Evolutionary conservation across 768 basidiomycete species (phyloP), one percentile per base, ranked within the genome.

Genomic region (Tephrocybe sp.): DNA sequence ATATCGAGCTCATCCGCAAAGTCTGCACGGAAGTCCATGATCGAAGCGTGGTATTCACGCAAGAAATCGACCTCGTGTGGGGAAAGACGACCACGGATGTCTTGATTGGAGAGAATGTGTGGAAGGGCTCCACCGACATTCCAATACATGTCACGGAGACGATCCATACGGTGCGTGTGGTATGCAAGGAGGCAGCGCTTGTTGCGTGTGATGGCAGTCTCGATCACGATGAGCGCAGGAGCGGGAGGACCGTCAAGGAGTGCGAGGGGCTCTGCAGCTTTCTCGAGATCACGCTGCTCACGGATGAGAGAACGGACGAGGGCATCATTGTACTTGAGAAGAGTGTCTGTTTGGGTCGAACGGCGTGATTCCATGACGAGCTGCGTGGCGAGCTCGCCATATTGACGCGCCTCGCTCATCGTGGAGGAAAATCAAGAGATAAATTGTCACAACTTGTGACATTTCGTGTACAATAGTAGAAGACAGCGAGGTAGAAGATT

Each of bases 171-270:
- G 70, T 94, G 92, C 21, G 81, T 72, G 67, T 98, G 92, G 69
- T 98, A 99, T 0, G 92, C 93, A 37, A 98, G 81, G 3, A 98
- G 77, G 64, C 92, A 93, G n/a, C 97, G 87, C 66, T 96, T 97
- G 76, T 98, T 97, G 54, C 94, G 83, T 32, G 86, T 76, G 58
- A 96, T 87, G 30, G 91, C 84, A 7, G 95, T 90, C 68, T 96
- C 92, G 64, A 89, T 85, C 61, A 98, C 82, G 59, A 92, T 80
- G 53, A 95, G 71, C 16, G 84, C 79, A 2, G 82, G 80, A 16
- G 81, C 78, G 42, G 83, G 71, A 30, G 72, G 64, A 43, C 66
- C 60, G 54, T 76, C 77, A 13, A 67, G 58, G 30, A 64, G 46
- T 13, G 66, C 63, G 30, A 77, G 71, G 12, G 73, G 64, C 51